Evolutionary conservation across 192 early-diverging fungal genomes (phyloP), one percentile per base, ranked within the genome.

Genomic region (Powellomyces hirtus): DNA sequence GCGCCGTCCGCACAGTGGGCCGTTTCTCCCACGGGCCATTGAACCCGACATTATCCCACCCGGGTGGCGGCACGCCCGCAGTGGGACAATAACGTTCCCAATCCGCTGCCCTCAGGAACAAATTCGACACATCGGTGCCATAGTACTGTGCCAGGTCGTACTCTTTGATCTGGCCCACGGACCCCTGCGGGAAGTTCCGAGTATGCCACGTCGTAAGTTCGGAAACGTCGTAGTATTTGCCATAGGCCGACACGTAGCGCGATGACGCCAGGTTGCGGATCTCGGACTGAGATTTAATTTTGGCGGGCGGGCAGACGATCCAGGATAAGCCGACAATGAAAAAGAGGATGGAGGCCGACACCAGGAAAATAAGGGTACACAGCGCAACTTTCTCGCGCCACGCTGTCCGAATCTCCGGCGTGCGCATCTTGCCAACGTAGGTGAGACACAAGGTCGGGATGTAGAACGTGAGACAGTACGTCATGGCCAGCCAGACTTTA

Each of bases 341-440:
- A 72, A 95, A 95, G 20, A 93, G 80, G 18, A 91, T 79, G 20
- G 80, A 58, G 1, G 71, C 85, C 10, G 88, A 92, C 59, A 91
- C 73, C 3, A 88, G 64, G 50, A 89, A 78, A 55, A 95, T 94
- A 55, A 95, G 62, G 36, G 88, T 56, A 68, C 89, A 91, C 16
- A 95, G 45, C 31, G 77, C 75, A 7, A 77, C 58, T 72, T 95
- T 95, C 79, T 95, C 93, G 46, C 93, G 83, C 93, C 93, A 94
- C 22, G 93, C 93, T 90, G 91, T 92, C 51, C 81, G 89, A 22
- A 94, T 81, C 70, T 93, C 91, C 53, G 89, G 82, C 49, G 90
- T 84, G 56, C 84, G 85, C 89, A 93, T 89, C n/a, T 42, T 42
- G 29, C 86, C 90, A 60, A 84, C 70, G 37, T 61, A 70, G 2